A percentile compares a stretch with the other conserved stretches of the same genome.
phyloP scores from a whole-genome alignment of 208 protist species.

The Trypanosoma vivax region DNA sequence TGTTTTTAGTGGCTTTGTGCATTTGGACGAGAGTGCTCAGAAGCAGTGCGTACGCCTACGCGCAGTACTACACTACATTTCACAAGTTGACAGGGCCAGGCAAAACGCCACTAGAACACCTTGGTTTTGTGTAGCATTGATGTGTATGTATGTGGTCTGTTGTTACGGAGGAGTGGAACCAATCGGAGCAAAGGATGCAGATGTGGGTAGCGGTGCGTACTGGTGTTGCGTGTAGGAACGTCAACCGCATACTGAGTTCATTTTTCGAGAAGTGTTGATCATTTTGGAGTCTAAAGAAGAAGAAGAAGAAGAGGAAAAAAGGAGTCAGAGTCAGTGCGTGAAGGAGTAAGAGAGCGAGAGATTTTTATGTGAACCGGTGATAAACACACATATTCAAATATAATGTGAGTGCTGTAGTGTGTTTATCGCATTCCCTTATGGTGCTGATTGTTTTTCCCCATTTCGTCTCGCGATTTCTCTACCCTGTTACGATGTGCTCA shows the following conservation, averaged over 20 bases:
- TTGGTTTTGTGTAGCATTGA: conserved; percentile 2
- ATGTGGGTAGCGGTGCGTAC: too few relatives aligned
- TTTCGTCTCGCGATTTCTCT: too few relatives aligned
- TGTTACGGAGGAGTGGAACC: not conserved
- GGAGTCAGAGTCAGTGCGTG: not conserved
- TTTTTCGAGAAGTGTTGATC: not conserved
- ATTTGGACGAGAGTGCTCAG: too few relatives aligned
- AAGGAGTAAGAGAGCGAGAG: not conserved
- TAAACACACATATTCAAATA: not conserved
- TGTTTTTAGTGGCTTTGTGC: too few relatives aligned
- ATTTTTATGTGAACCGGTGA: not conserved
- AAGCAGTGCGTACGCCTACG: too few relatives aligned
- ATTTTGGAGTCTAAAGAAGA: not conserved
- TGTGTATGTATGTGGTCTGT: not conserved
- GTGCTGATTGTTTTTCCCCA: too few relatives aligned
- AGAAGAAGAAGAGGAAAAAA: not conserved
- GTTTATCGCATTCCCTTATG: too few relatives aligned
- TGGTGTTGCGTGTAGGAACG: too few relatives aligned
- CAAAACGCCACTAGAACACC: conserved; percentile 11
- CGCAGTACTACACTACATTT: conserved; percentile 44
- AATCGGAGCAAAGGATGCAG: not conserved
- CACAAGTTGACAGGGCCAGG: conserved; percentile 23
- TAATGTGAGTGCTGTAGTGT: too few relatives aligned
- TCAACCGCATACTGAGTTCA: not conserved
- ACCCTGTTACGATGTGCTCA: too few relatives aligned